A percentile compares a stretch with the other conserved stretches of the same genome.
Conservation (phyloP, 208 protist genomes). For the Acanthamoeba castellanii region DNA sequence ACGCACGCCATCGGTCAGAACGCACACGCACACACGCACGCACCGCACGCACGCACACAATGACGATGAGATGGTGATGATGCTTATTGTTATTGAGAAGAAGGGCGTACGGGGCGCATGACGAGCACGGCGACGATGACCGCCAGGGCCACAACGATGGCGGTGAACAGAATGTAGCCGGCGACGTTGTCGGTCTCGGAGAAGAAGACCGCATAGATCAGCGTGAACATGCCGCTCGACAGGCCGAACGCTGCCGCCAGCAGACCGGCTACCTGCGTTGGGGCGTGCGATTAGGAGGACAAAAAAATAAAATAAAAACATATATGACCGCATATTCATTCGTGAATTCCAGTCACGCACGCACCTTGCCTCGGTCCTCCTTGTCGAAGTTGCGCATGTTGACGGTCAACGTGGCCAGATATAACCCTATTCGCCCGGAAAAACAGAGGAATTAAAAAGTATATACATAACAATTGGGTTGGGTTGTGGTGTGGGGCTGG, state of each 20-base stretch:
- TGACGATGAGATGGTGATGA: too few species aligned
- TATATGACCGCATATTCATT: too few species aligned
- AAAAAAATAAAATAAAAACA: too few species aligned
- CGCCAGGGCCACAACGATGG: not conserved
- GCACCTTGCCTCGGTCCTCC: conserved; percentile 45
- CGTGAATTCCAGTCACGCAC: not conserved
- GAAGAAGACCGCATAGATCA: conserved; percentile 51
- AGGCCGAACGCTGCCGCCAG: conserved; percentile 21
- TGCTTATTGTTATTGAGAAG: too few species aligned
- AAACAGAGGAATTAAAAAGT: not conserved
- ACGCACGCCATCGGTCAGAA: not conserved
- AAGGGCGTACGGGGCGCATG: conserved; percentile 8
- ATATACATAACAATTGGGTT: not conserved
- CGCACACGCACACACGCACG: not conserved
- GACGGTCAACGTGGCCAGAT: conserved; percentile 6
- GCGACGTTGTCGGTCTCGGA: conserved; percentile 43
- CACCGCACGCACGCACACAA: not conserved
- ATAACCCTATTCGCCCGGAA: not conserved
- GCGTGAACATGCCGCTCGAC: conserved; percentile 33
- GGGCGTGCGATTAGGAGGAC: not conserved
- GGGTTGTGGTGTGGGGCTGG: too few species aligned
- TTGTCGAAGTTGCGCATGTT: conserved; percentile 65
- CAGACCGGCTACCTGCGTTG: not conserved
- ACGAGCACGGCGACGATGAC: conserved; percentile 40
- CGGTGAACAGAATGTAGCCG: conserved; percentile 12